phyloP scores from a whole-genome alignment of 2,329 filamentous ascomycete genomes.

The Scedosporium dehoogii region DNA sequence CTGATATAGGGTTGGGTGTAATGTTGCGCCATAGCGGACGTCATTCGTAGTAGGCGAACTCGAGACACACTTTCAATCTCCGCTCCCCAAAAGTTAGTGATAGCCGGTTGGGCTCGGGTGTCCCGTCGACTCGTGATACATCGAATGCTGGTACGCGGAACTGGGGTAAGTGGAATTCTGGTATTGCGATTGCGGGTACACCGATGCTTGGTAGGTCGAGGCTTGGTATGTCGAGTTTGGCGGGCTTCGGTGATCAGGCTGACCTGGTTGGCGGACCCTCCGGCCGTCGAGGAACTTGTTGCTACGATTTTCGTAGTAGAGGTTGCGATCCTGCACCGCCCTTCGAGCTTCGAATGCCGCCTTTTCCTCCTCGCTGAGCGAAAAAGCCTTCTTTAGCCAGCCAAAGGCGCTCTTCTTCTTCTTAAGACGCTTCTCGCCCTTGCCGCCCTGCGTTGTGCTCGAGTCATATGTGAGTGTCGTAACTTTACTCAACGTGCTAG shows the following conservation, averaged over 20 bases:
- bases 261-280: constrained; percentile 25
- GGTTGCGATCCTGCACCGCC: constrained; percentile 31
- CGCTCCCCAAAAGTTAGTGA: background rate
- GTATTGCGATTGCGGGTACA: background rate
- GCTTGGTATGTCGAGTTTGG: background rate
- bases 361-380: constrained; percentile 53
- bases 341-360: constrained; percentile 48
- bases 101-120: background rate
- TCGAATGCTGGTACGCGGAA: background rate
- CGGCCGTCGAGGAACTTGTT: constrained; percentile 48
- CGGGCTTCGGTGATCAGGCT: background rate
- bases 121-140: constrained; percentile 4
- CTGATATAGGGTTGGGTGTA: no score
- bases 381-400: constrained; percentile 60
- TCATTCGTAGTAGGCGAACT: no score
- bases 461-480: constrained; percentile 35
- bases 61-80: no score
- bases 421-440: constrained; percentile 37
- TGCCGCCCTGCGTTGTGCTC: constrained; percentile 16
- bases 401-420: constrained; percentile 60
- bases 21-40: no score
- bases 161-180: background rate
- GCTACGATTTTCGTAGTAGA: constrained; percentile 40
- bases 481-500: constrained; percentile 48
- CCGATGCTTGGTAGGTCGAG: background rate